Evolutionary conservation across 495 filamentous ascomycete species (phyloP), one percentile per base, ranked within the genome.

Genomic region (Tetracladium setigerum): DNA sequence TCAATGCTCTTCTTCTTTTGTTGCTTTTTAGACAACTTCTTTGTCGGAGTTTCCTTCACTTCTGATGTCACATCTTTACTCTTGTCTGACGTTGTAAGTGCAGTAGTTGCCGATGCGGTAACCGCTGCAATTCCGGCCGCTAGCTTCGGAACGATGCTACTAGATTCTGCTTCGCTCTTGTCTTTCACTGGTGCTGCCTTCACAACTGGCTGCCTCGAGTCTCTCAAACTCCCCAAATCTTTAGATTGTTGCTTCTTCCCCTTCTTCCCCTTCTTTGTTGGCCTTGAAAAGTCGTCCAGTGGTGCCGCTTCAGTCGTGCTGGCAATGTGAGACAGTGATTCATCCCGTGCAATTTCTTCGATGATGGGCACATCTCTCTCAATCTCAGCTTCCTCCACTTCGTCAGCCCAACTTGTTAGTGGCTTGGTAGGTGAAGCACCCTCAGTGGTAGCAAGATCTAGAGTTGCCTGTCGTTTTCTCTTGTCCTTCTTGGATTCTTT

Each of bases 1-100:
- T 68, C 63, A 39, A 59, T 60, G 32, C 50, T 46, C 37, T 53
- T 56, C 17, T 54, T 56, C 9, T 47, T 47, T 43, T 65, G 60
- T 27, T 47, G 46, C 41, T 58, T 60, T 48, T 57, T 62, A 27
- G 56, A 55, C 15, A 58, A 12, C 22, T 58, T 54, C 27, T 47
- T 54, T 10, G 30, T 17, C n/a, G 50, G 51, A 1, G 38, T 43
- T 6, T 7, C 1, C 14, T 12, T 15, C 10, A 15, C 40, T n/a
- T n/a, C n/a, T n/a, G n/a, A n/a, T 44, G 51, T 56, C 41, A 47
- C 43, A 16, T 43, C 42, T 6, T 27, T 40, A 22, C 49, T 52
- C 24, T 42, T 54, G 13, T 57, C 59, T 41, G 58, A 59, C 44
- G 65, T 62, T 41, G 60, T 44, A 13, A 56, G 24, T n/a, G 57